Base-by-base conservation (phyloP, 306 rosid species). In the Boehmeria nivea region DNA sequence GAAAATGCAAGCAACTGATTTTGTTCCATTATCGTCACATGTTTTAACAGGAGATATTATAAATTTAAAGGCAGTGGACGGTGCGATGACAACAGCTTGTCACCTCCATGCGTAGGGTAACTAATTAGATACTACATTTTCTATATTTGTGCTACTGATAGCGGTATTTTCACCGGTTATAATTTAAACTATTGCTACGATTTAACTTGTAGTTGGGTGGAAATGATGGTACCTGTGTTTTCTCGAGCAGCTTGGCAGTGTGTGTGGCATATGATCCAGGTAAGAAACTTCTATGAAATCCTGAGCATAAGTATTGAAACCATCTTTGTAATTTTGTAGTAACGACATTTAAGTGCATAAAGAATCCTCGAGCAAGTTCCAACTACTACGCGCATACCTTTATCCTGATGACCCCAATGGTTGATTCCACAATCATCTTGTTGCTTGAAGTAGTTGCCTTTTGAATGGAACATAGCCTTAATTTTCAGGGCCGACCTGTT, bases 181-280 rank as follows among this genome's bases (percentile, higher is more conserved):
- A 40, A 8, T 4, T 31, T 31, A 10, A 31, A 31, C 9, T 31
- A 10, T 31, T 10, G 9, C 36, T 31, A 31, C 36, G n/a, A n/a
- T n/a, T n/a, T n/a, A n/a, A n/a, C n/a, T n/a, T n/a, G n/a, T 79
- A 90, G 97, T 57, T 90, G 95, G 95, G 97, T 90, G 71, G 97
- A 90, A 82, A 86, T 86, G 94, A 90, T 90, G 97, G 97, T 95
- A 36, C 97, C 97, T 1, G 97, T 90, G 70, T 86, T 90, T 65
- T 78, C 97, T 38, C 82, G 69, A 61, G 74, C 59, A 14, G 80
- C 94, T 44, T 90, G 97, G 97, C 73, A 34, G 69, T 90, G 97
- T 43, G 89, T 75, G 26, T 90, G 97, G 97, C 79, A 83, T 72
- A 79, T 90, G 83, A 76, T 86, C 63, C 97, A 90, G 90, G 97